Percentiles rank a stretch among this genome's conserved stretches.
These are phyloP conservation scores for Alopecurus myosuroides DNA, from an alignment of 176 grass and related monocot genomes.

Conservation along the genomic window DNA sequence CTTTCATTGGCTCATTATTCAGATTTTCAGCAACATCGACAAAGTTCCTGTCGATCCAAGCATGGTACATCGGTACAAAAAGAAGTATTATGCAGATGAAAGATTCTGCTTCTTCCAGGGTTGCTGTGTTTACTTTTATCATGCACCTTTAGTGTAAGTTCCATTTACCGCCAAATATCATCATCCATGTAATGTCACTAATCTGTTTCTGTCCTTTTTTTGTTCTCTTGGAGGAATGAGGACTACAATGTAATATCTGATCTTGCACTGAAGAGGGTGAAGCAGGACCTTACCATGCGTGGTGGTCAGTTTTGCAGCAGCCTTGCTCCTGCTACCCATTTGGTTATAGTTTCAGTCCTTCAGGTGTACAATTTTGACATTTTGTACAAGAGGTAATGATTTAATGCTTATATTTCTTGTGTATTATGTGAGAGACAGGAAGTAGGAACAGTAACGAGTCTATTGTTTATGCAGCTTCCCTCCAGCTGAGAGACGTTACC, in stretches of 20 bases:
- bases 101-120: constrained; percentile 85
- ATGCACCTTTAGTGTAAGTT: constrained; percentile 59
- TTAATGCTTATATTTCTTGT: constrained; percentile 8
- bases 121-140: constrained; percentile 60
- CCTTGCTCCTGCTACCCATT: constrained; percentile 72
- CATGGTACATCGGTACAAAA: constrained; percentile 61
- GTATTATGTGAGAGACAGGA: neutral
- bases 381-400: constrained; percentile 76
- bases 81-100: constrained; percentile 64
- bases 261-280: constrained; percentile 70
- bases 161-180: constrained; percentile 33
- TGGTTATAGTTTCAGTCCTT: constrained; percentile 69
- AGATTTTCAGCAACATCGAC: constrained; percentile 79
- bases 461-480: constrained; percentile 62
- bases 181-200: constrained; percentile 26
- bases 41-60: constrained; percentile 33
- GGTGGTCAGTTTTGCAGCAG: constrained; percentile 73
- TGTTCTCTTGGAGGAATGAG: constrained; percentile 53
- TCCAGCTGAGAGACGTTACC: constrained; percentile 45
- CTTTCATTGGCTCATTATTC: constrained; percentile 18
- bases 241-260: constrained; percentile 75
- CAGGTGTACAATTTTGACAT: constrained; percentile 68
- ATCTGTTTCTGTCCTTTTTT: constrained; percentile 14
- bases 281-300: constrained; percentile 81
- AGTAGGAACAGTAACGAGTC: neutral